Percentiles rank a stretch among this genome's conserved stretches.
These are phyloP conservation scores for Fragaria vesca DNA, from an alignment of 306 rosid genomes.

Conservation along the genomic window DNA sequence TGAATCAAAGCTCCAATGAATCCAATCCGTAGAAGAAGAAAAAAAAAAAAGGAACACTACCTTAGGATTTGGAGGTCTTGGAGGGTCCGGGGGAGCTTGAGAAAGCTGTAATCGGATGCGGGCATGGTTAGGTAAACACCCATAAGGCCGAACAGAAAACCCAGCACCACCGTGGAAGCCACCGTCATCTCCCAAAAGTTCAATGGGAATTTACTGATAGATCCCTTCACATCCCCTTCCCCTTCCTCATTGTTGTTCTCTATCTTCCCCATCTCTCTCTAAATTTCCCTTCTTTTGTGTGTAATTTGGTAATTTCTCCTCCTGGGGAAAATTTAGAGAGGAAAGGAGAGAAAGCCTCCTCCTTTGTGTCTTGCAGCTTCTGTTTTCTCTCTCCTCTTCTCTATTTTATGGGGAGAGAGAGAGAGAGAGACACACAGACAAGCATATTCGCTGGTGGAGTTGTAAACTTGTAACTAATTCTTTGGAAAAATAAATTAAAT, in stretches of 20 bases:
- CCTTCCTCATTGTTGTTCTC: conserved; percentile 29
- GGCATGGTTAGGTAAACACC: conserved; percentile 87
- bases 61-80: conserved; percentile 72
- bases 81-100: conserved; percentile 86
- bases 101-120: conserved; percentile 92
- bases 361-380: background rate
- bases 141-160: conserved; percentile 49
- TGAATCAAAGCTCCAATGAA: background rate
- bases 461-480: background rate
- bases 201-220: conserved; percentile 41
- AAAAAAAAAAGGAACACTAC: too few species aligned
- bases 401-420: background rate
- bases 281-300: conserved; percentile 7
- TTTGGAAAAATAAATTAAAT: background rate
- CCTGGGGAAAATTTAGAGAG: conserved; percentile 25
- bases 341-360: background rate
- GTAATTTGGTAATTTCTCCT: background rate
- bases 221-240: conserved; percentile 22
- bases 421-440: background rate
- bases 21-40: too few species aligned
- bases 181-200: conserved; percentile 63
- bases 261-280: conserved; percentile 14
- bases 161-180: conserved; percentile 64
- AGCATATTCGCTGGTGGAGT: conserved; percentile 22
- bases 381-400: conserved; percentile 8